Evolutionary conservation across 805 yeast genomes (phyloP), one percentile per base, ranked within the genome.

Genomic region (Saccharomycopsis sp.): DNA sequence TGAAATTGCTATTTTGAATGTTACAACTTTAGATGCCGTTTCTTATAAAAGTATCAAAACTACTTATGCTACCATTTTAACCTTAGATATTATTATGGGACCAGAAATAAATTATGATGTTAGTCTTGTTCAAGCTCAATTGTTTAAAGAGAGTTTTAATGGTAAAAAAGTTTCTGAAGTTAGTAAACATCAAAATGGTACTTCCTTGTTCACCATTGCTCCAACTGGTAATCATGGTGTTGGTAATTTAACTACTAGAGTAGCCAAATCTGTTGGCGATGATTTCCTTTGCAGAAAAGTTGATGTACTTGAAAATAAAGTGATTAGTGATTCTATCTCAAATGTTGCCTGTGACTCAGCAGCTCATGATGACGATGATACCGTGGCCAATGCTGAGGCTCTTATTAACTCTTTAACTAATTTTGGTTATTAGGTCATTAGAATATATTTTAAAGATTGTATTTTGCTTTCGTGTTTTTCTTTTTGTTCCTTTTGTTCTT

Each of bases 181-280:
- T 19, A 44, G 47, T 23, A 49, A 34, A 31, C 10, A 15, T 41
- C 70, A 67, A 46, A 62, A 64, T 42, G 72, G 72, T 19, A 59
- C 67, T 1, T 63, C 71, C 2, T 42, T 46, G n/a, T 65, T 54
- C 43, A 53, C 56, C 15, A 31, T 65, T 5, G 53, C 63, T 14
- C 61, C 62, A 18, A 37, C 48, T 6, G 70, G 70, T 9, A 65
- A 66, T 46, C 56, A 58, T 40, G 72, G 72, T 5, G 36, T 47
- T 6, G 70, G 69, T 6, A 19, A 18, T 23, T 21, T 33, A 9
- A 32, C 31, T 13, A 44, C 49, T n/a, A 29, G 34, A n/a, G n/a
- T 28, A 8, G 26, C 26, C 10, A 23, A n/a, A n/a, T n/a, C n/a
- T n/a, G n/a, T n/a, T n/a, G n/a, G n/a, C n/a, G n/a, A n/a, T n/a